Conservation (phyloP, 2,329 filamentous ascomycete species). For the Aspergillus sp. region DNA sequence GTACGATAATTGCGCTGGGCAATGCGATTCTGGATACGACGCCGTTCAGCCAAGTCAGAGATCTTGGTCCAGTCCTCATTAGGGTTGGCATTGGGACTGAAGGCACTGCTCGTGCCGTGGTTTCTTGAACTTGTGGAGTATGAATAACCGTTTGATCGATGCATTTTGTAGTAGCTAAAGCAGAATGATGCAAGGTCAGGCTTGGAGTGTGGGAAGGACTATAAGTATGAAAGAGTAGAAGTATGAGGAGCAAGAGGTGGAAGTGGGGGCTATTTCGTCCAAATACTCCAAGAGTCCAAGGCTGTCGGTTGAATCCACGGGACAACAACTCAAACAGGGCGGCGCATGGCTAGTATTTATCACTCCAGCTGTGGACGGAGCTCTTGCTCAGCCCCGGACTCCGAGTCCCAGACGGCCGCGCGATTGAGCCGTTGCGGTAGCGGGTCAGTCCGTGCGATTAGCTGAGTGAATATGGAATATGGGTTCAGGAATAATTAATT, state of each 20-base stretch:
- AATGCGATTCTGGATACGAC: slow-evolving; percentile 95
- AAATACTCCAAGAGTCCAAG: neutral
- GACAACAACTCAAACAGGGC: slow-evolving; percentile 13
- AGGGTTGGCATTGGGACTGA: slow-evolving; percentile 89
- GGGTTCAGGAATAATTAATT: neutral
- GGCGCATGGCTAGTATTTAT: slow-evolving; percentile 19
- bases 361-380: slow-evolving; percentile 5
- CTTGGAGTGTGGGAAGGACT: neutral
- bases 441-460: slow-evolving; percentile 21
- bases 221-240: slow-evolving; percentile 6
- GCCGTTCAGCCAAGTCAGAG: slow-evolving; percentile 89
- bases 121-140: slow-evolving; percentile 53
- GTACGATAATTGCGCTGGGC: slow-evolving; percentile 95
- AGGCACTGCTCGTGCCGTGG: slow-evolving; percentile 87
- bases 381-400: slow-evolving; percentile 23
- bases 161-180: slow-evolving; percentile 24
- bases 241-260: neutral
- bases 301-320: slow-evolving; percentile 9
- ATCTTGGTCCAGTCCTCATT: slow-evolving; percentile 99
- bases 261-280: slow-evolving; percentile 27
- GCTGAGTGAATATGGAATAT: neutral
- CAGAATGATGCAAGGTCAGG: neutral
- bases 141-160: slow-evolving; percentile 31
- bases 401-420: slow-evolving; percentile 13
- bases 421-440: slow-evolving; percentile 24